Conservation (phyloP, 345 rosid species). For the Laguncularia racemosa region DNA sequence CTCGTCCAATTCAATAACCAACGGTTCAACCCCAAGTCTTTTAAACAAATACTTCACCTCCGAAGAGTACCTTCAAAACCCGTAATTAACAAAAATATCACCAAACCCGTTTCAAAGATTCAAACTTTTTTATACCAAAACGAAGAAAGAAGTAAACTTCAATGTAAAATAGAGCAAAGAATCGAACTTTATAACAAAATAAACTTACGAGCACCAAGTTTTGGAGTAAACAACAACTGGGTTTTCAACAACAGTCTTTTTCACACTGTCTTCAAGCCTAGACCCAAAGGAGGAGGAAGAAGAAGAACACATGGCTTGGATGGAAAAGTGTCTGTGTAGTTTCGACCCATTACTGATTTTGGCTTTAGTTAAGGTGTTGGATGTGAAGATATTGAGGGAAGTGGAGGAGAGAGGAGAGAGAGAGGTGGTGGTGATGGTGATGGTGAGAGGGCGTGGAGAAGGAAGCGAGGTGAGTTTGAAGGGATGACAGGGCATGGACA, state of each 20-base stretch:
- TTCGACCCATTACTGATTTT: constrained; percentile 16
- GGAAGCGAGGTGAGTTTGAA: constrained; percentile 23
- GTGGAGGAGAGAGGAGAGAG: constrained; percentile 19
- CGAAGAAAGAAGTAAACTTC: background rate
- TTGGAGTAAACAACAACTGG: constrained; percentile 92
- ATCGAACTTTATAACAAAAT: too few relatives aligned
- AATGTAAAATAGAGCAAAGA: background rate
- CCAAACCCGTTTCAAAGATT: too few relatives aligned
- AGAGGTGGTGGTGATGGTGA: constrained; percentile 7
- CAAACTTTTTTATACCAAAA: too few relatives aligned
- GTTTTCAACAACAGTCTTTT: constrained; percentile 59
- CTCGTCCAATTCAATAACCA: constrained; percentile 85
- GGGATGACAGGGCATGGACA: constrained; percentile 49
- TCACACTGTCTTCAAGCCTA: constrained; percentile 67
- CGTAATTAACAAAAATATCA: background rate
- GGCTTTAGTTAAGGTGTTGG: constrained; percentile 1
- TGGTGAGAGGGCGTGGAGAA: constrained; percentile 28
- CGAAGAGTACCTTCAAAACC: constrained; percentile 52
- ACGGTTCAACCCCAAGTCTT: constrained; percentile 63
- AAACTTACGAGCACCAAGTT: constrained; percentile 91
- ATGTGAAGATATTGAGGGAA: constrained; percentile 3
- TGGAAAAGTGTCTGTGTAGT: constrained; percentile 23
- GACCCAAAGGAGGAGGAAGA: constrained; percentile 66
- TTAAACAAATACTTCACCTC: constrained; percentile 91
- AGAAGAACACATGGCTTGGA: constrained; percentile 38